A percentile compares a stretch with the other conserved stretches of the same genome.
phyloP scores from a whole-genome alignment of 108 stramenopile genomes.

The Chaetoceros muelleri region DNA sequence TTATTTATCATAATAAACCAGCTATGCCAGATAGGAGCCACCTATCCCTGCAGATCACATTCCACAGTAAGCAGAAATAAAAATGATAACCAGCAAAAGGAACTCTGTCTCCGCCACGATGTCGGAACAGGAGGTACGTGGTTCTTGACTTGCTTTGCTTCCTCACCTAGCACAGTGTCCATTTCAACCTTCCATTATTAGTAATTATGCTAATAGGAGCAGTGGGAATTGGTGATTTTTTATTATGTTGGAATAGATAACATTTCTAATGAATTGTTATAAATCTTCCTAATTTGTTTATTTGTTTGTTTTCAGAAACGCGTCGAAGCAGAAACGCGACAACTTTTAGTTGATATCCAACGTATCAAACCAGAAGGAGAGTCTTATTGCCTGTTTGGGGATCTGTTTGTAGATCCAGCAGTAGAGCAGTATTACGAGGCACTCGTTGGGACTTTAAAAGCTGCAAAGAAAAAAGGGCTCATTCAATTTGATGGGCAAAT shows the following conservation, averaged over 20 bases:
- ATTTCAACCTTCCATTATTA: no score
- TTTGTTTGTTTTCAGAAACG: not conserved
- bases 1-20: no score
- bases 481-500: slow-evolving; percentile 78
- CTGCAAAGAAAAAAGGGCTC: slow-evolving; percentile 69
- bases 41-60: no score
- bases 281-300: no score
- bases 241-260: not conserved
- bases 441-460: slow-evolving; percentile 76
- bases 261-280: no score
- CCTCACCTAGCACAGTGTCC: no score
- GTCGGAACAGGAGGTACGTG: no score
- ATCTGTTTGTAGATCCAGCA: slow-evolving; percentile 72
- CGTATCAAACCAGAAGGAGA: slow-evolving; percentile 23
- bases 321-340: slow-evolving; percentile 8
- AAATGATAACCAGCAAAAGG: no score
- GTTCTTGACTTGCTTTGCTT: no score
- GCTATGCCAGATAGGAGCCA: no score
- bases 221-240: not conserved
- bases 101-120: no score
- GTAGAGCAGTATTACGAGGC: slow-evolving; percentile 78
- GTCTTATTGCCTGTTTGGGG: slow-evolving; percentile 52
- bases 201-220: not conserved
- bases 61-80: no score
- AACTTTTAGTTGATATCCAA: slow-evolving; percentile 15